Evolutionary conservation across 306 rosid species (phyloP), one percentile per base, ranked within the genome.

Genomic region (Lablab purpureus): DNA sequence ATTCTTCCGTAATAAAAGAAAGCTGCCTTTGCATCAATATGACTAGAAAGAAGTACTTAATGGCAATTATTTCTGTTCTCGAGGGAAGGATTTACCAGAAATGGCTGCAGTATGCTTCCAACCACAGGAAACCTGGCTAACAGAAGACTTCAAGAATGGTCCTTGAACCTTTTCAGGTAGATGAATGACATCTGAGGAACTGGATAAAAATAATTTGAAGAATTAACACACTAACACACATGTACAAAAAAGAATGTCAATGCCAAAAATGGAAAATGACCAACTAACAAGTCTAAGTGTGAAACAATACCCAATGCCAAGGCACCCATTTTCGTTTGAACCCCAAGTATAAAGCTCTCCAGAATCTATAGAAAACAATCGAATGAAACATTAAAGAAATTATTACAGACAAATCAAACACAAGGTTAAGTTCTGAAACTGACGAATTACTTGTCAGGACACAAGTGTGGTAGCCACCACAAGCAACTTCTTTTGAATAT

Each of bases 251-350:
- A 56, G 19, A 76, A 21, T 60, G 76, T 56, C 67, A 52, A 64
- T 21, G 49, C 23, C 22, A 52, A 46, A 76, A 69, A 68, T 47
- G 46, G 46, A 79, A 65, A 78, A 45, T 19, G 62, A 50, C 32
- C 9, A 51, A 79, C 52, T 36, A 80, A 56, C 55, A 76, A 71
- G 60, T 68, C 3, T 28, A 74, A 51, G 84, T 10, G 63, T 40
- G 47, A 81, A 70, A 74, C 46, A 1, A 74, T 92, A 94, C 99
- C 97, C 93, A 21, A 87, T 86, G 46, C 99, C 99, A 78, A 94
- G 99, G 81, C 99, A 92, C 65, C 99, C 99, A 78, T 94, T 94
- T 85, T 94, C 99, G 87, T 94, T 94, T 83, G 99, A 91, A 59
- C 99, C 99, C 99, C 99, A 94, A 73, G 95, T 89, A 78, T 92